phyloP scores from a whole-genome alignment of 192 early-diverging fungal genomes.

The Gamsiella multidivaricata region DNA sequence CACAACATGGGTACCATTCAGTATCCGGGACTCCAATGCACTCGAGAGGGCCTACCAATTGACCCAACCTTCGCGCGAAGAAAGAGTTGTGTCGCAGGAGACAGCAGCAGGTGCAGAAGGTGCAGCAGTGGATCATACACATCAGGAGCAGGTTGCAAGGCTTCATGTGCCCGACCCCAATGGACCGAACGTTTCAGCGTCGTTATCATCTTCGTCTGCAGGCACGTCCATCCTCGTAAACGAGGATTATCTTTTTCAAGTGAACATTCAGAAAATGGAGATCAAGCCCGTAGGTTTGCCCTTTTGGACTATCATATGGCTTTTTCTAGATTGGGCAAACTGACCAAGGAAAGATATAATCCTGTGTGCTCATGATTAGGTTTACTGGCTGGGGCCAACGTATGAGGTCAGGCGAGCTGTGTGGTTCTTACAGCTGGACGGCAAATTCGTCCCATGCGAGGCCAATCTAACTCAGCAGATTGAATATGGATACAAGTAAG shows the following conservation, averaged over 20 bases:
- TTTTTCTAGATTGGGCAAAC: too few relatives aligned
- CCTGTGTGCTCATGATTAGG: conserved; percentile 33
- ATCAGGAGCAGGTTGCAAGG: conserved; percentile 17
- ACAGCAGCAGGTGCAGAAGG: not conserved
- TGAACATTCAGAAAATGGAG: conserved; percentile 74
- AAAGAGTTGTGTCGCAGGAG: conserved; percentile 1
- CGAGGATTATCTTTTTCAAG: conserved; percentile 86
- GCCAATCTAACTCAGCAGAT: conserved; percentile 83
- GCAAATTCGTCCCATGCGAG: conserved; percentile 82
- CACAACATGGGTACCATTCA: conserved; percentile 65
- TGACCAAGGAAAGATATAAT: not conserved
- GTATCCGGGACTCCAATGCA: conserved; percentile 65
- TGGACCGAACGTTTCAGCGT: not conserved
- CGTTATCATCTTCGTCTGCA: not conserved
- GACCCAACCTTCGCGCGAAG: conserved; percentile 18
- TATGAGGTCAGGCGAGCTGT: conserved; percentile 86
- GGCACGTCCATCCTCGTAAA: conserved; percentile 66
- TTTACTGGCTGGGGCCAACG: conserved; percentile 86
- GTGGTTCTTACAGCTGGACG: conserved; percentile 80
- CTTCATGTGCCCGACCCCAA: conserved; percentile 28
- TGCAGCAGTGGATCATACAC: not conserved
- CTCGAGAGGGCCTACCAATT: conserved; percentile 64
- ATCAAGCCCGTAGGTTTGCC: conserved; percentile 60
- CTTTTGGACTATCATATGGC: too few relatives aligned
- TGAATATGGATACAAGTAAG: conserved; percentile 80